Base-by-base conservation (phyloP, 2,329 filamentous ascomycete species). In the Alternaria viburni region DNA sequence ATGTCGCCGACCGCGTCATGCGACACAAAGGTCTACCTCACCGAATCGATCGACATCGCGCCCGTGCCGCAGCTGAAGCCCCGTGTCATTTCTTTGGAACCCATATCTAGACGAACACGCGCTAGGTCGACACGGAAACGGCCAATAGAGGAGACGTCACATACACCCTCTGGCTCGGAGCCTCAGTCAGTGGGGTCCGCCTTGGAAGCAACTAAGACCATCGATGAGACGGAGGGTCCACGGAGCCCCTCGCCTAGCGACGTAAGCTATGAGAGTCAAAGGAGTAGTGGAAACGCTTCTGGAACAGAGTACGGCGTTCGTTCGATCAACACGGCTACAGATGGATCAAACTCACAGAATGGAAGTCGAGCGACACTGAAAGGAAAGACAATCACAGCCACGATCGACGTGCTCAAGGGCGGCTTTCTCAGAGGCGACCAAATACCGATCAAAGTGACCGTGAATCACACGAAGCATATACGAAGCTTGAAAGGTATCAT, bases 401-500 rank as follows among this genome's bases (percentile, higher is more conserved):
- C 90, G 1, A 89, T 97, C 57, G 93, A 97, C 77, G 83, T 97
- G 21, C 83, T 92, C 30, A 92, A 91, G 75, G 91, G 92, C 12
- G 96, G 94, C 17, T 96, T 91, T 75, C 83, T 98, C 13, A 90
- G 93, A 0, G 96, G 96, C 15, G 96, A 98, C 71, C 88, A 87
- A 23, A 85, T 98, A 46, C 89, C 92, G 0, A 86, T 98, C 57
- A 91, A 88, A 72, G 90, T 98, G 56, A 89, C 87, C 1, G 90
- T 99, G 63, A 91, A 93, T 67, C 96, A 98, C 77, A 95, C 91
- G 63, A 97, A 96, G 79, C 87, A 90, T 61, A 88, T 98, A 74
- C 93, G 95, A 82, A 98, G 93, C 77, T 86, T 97, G 81, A 92
- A 95, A 70, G 95, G 96, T 8, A 91, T 98, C 51, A 96, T 98